Evolutionary conservation across 176 grass and related monocot genomes (phyloP), one percentile per base, ranked within the genome.

Genomic region (Musa schizocarpa): DNA sequence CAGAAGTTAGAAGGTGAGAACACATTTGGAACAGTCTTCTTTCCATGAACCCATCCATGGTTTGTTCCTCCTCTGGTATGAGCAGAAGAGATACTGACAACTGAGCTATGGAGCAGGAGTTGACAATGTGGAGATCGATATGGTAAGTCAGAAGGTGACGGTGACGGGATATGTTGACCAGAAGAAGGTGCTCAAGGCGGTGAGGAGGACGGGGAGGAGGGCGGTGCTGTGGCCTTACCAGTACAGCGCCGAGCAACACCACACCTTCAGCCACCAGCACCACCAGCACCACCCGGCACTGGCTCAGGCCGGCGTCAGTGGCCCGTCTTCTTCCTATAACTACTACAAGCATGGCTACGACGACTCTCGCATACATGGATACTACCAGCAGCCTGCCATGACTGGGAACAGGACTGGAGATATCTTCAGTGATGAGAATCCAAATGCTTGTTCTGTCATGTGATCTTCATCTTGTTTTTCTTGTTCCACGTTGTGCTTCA

Each of bases 341-440:
- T 97, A 93, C 72, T 85, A 93, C 88, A 89, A 85, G 84, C 90
- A 97, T 67, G 87, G 90, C 13, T 90, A 97, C 77, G 88, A 97
- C 68, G 83, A 97, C 77, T 88, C 87, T 0, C 62, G 71, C 11
- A 24, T 97, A 56, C 83, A 93, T 83, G 84, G 79, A 26, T 69
- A 79, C 3, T 74, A 73, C 64, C 68, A 81, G 57, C 34, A 43
- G 34, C 5, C 34, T 43, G 79, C 77, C 25, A 74, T 87, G 50
- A 76, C 70, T 58, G 85, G 85, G 48, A 76, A 83, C 62, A 81
- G 83, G 74, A 75, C 87, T 17, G 86, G 85, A 2, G 89, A 89
- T 59, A 75, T 90, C 24, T 96, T 96, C 74, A 92, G 87, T 20
- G 93, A 96, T 58, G 93, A 96, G 81, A 96, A 96, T 81, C 77